Base-by-base conservation (phyloP, 305 asterid species). In the Solanum hybrid region DNA sequence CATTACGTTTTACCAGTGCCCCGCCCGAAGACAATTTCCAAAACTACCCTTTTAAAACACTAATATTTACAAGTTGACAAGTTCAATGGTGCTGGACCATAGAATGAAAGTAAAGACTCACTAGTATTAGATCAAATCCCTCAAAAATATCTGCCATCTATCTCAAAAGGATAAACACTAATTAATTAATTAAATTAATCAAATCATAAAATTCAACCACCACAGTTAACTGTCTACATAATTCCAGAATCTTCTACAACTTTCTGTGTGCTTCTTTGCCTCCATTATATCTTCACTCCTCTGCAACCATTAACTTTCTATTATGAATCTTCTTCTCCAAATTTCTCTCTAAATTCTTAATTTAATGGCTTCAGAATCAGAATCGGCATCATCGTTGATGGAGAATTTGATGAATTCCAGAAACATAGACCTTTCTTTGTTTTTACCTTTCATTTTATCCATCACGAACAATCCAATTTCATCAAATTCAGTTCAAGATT, bases 381-480 rank as follows among this genome's bases (percentile, higher is more conserved):
- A 92, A 90, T 7, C 89, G 5, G 68, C 6, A 4, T 57, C 92
- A 5, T 89, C 96, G 1, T 82, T 91, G 22, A 32, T 93, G 29
- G 94, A 94, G n/a, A 90, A 61, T 61, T 83, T 95, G 34, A 90
- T 91, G 24, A 93, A 57, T 37, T 70, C 96, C 29, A 90, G 94
- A 81, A 92, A 92, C 97, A 84, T 93, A 83, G 95, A 93, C 78
- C 41, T 91, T 4, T 88, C 96, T 3, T 26, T 89, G 38, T 92
- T 95, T 89, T 27, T 95, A 0, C 96, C 98, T 31, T 91, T 96
- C 89, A 0, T 95, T 24, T 7, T 93, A 31, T 95, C 94, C 61
- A 79, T 96, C 3, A 41, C 91, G 20, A 61, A 38, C 85, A 7
- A 12, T 57, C 4, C 91, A 13, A 61, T 51, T 76, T 26, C 83